These are phyloP conservation scores for Hypomyces rosellus DNA, from an alignment of 2,329 filamentous ascomycete species.

Conservation along the genomic window DNA sequence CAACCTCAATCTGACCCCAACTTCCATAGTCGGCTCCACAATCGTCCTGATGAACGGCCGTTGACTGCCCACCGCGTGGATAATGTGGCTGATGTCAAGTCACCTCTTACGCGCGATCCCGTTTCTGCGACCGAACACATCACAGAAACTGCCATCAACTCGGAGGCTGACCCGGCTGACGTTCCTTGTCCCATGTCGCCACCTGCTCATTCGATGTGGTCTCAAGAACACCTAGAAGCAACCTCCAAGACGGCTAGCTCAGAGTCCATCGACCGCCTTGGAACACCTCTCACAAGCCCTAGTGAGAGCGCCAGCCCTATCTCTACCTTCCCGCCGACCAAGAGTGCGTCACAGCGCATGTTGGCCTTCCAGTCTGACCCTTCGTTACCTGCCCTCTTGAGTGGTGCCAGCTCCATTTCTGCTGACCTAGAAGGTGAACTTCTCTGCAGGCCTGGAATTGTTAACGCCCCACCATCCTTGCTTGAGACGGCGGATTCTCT, in stretches of 20 bases:
- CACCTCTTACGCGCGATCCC: constrained; percentile 2
- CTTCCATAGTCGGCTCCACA: constrained; percentile 26
- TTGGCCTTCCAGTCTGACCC: constrained; percentile 56
- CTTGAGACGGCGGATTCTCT: constrained; percentile 49
- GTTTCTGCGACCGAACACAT: neutral
- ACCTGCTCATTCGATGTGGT: constrained; percentile 17
- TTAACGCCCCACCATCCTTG: constrained; percentile 35
- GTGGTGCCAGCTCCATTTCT: constrained; percentile 58
- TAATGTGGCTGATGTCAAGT: constrained; percentile 3
- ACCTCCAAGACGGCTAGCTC: constrained; percentile 46
- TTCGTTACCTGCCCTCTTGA: constrained; percentile 56
- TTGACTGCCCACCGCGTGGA: constrained; percentile 41
- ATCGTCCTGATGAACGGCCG: constrained; percentile 37
- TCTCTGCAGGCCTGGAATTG: constrained; percentile 42
- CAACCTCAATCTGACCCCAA: constrained; percentile 41
- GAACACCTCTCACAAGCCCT: constrained; percentile 49
- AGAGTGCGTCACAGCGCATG: constrained; percentile 41
- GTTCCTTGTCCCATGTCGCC: constrained; percentile 34
- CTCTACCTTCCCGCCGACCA: constrained; percentile 33
- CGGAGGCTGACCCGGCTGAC: constrained; percentile 21
- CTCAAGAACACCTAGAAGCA: constrained; percentile 17
- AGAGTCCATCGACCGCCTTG: constrained; percentile 41
- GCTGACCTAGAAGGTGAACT: constrained; percentile 58
- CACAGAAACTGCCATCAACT: constrained; percentile 18
- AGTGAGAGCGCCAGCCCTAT: constrained; percentile 47